A percentile compares a stretch with the other conserved stretches of the same genome.
Evolutionary conservation across 306 rosid genomes (phyloP).

Genomic region (Quercus dentata): DNA sequence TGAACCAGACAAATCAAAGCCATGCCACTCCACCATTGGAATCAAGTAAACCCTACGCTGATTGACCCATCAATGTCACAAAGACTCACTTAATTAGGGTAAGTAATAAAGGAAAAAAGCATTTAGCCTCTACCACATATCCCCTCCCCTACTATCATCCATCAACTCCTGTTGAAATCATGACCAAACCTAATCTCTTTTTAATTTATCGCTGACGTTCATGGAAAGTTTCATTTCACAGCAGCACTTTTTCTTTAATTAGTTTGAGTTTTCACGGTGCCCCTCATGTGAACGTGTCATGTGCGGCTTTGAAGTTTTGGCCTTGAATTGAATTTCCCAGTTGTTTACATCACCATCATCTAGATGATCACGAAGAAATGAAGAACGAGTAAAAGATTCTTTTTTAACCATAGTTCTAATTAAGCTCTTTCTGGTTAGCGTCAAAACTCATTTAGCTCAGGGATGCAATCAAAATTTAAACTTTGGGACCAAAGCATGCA

Average conservation of each 20-base stretch:
- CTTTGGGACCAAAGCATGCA: too few relatives aligned
- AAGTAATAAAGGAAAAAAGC: background rate
- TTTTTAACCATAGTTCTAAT: background rate
- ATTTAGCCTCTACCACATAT: conserved; percentile 40
- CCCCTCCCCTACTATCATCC: conserved; percentile 44
- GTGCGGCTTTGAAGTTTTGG: conserved; percentile 3
- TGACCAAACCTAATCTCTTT: conserved; percentile 20
- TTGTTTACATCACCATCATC: background rate
- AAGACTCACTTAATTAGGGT: background rate
- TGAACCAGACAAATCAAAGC: conserved; percentile 31
- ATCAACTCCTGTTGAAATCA: background rate
- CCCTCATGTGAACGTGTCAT: conserved; percentile 2
- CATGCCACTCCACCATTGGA: conserved; percentile 11
- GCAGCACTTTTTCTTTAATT: background rate
- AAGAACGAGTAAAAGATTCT: background rate
- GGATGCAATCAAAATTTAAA: too few relatives aligned
- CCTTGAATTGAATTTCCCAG: background rate
- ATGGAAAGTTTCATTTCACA: background rate
- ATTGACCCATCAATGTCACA: conserved; percentile 30
- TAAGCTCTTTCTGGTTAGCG: background rate
- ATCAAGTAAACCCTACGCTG: background rate
- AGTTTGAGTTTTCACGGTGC: background rate
- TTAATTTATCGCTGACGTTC: background rate
- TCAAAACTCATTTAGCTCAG: background rate
- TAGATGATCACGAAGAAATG: background rate